phyloP scores from a whole-genome alignment of 2,329 filamentous ascomycete species.

The Ceratocystis colombiana region DNA sequence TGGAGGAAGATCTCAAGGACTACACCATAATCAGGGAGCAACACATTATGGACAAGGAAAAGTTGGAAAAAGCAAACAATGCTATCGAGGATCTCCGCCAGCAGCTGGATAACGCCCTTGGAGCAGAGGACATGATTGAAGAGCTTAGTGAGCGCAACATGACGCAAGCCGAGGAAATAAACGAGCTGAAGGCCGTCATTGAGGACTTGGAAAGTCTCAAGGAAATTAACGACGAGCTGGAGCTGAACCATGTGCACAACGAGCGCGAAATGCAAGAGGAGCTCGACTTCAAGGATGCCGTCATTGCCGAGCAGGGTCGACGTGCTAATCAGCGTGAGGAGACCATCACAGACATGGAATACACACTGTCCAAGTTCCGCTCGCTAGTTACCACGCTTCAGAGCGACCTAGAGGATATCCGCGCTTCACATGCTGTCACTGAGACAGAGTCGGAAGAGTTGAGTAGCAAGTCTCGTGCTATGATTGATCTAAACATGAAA shows the following conservation, averaged over 20 bases:
- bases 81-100: constrained; percentile 77
- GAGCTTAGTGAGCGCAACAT: constrained; percentile 82
- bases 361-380: constrained; percentile 77
- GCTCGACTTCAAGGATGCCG: constrained; percentile 73
- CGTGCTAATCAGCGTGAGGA: constrained; percentile 67
- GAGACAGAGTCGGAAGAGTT: constrained; percentile 89
- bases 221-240: constrained; percentile 89
- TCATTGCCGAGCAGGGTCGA: constrained; percentile 72
- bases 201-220: constrained; percentile 81
- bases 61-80: constrained; percentile 59
- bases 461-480: constrained; percentile 75
- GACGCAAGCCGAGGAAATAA: constrained; percentile 69
- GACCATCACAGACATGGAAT: constrained; percentile 75
- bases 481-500: constrained; percentile 95
- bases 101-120: constrained; percentile 79
- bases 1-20: constrained; percentile 65
- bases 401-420: constrained; percentile 80
- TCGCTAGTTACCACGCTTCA: constrained; percentile 81
- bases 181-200: constrained; percentile 69
- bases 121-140: constrained; percentile 89
- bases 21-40: constrained; percentile 57
- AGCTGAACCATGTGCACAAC: constrained; percentile 83
- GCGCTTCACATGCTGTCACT: constrained; percentile 81
- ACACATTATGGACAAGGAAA: constrained; percentile 59
- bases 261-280: constrained; percentile 93